Percentiles rank a stretch among this genome's conserved stretches.
Evolutionary conservation across 1,284 basidiomycete genomes (phyloP).

Genomic region (Chalciporus sp.): DNA sequence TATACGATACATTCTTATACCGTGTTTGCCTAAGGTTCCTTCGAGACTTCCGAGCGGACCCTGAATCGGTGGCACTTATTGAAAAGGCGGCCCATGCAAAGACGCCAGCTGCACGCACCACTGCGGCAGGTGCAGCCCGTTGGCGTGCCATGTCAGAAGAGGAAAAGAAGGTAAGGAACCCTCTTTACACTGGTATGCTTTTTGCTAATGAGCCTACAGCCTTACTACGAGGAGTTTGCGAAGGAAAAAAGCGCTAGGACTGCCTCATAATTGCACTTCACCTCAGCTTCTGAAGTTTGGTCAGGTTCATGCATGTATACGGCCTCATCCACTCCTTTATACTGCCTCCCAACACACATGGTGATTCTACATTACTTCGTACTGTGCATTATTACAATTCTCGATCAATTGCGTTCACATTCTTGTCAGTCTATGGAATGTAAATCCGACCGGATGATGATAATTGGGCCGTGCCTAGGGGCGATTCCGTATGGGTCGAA

Average conservation of each 20-base stretch:
- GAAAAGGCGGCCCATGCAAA: slow-evolving; percentile 6
- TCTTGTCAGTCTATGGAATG: background rate
- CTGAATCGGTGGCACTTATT: slow-evolving; percentile 22
- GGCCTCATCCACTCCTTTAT: slow-evolving; percentile 3
- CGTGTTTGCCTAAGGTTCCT: slow-evolving; percentile 21
- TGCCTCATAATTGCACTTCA: slow-evolving; percentile 37
- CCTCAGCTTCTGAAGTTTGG: slow-evolving; percentile 36
- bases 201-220: slow-evolving; percentile 16
- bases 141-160: slow-evolving; percentile 30
- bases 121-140: slow-evolving; percentile 21
- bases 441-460: background rate
- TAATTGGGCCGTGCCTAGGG: background rate
- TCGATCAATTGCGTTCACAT: background rate
- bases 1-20: background rate
- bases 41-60: slow-evolving; percentile 24
- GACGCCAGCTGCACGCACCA: background rate
- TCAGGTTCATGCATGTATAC: slow-evolving; percentile 2
- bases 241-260: slow-evolving; percentile 18
- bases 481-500: background rate
- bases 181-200: background rate
- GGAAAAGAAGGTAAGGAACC: slow-evolving; percentile 30
- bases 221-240: slow-evolving; percentile 22
- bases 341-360: background rate
- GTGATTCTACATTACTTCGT: slow-evolving; percentile 8
- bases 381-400: slow-evolving; percentile 8